Conservation (phyloP, 1,284 basidiomycete genomes). For the Fistulina hepatica region DNA sequence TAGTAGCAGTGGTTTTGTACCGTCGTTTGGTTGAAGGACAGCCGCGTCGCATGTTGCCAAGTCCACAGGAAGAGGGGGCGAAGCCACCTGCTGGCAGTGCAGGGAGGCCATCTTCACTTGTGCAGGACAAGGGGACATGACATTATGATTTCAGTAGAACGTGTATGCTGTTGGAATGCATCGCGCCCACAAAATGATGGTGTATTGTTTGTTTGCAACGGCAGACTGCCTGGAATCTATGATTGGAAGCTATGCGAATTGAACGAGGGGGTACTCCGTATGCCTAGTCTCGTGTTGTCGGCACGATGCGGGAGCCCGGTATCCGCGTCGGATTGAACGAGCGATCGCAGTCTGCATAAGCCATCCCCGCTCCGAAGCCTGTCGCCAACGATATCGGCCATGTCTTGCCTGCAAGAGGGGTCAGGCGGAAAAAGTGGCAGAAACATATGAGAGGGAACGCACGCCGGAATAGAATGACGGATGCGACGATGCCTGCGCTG, state of each 20-base stretch:
- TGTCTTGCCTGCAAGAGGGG: slow-evolving; percentile 63
- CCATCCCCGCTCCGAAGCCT: slow-evolving; percentile 81
- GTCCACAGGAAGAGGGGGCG: slow-evolving; percentile 9
- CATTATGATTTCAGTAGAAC: background rate
- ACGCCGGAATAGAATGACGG: slow-evolving; percentile 94
- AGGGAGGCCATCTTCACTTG: slow-evolving; percentile 1
- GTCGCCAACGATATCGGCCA: slow-evolving; percentile 94
- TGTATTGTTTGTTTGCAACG: background rate
- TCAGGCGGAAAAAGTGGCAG: slow-evolving; percentile 4
- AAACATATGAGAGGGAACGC: slow-evolving; percentile 32
- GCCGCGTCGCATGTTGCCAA: slow-evolving; percentile 36
- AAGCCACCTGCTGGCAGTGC: slow-evolving; percentile 6
- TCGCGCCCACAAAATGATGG: background rate
- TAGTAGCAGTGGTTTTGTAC: slow-evolving; percentile 46
- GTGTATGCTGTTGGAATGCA: background rate
- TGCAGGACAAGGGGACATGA: background rate
- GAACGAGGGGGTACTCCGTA: slow-evolving; percentile 7
- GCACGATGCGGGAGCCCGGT: slow-evolving; percentile 77
- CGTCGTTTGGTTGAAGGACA: slow-evolving; percentile 54
- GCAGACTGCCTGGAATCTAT: background rate
- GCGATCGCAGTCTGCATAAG: slow-evolving; percentile 93
- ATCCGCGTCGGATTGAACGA: slow-evolving; percentile 92
- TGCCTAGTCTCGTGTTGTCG: slow-evolving; percentile 23
- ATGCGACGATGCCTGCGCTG: slow-evolving; percentile 87
- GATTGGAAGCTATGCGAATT: slow-evolving; percentile 7